These are phyloP conservation scores for Silene conica DNA, from an alignment of 148 eudicot species.

Conservation along the genomic window DNA sequence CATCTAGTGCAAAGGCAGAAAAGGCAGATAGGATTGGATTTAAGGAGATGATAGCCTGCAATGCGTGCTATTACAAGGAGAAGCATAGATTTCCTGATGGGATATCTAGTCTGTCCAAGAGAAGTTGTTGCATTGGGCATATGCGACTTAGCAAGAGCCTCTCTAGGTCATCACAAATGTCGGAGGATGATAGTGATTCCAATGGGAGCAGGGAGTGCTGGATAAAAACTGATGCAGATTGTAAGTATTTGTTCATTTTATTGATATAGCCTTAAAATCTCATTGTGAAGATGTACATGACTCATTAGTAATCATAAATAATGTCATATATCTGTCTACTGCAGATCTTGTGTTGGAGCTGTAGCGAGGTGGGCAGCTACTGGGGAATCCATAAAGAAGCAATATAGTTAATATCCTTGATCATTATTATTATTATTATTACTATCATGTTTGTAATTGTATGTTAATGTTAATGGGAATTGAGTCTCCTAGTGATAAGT, in stretches of 20 bases:
- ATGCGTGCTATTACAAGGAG: conserved; percentile 27
- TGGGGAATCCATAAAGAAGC: conserved; percentile 17
- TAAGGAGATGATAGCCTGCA: conserved; percentile 29
- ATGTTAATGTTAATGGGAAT: no score
- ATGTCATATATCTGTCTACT: conserved; percentile 7
- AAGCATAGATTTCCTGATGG: conserved; percentile 31
- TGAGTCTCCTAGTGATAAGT: no score
- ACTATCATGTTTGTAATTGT: neutral
- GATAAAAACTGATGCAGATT: conserved; percentile 75
- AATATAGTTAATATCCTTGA: neutral
- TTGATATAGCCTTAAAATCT: no score
- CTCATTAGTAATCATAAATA: no score
- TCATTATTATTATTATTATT: no score
- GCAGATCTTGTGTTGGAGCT: conserved; percentile 87
- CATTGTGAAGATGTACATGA: no score
- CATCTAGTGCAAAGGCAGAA: conserved; percentile 31
- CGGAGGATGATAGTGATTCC: conserved; percentile 30
- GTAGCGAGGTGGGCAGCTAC: conserved; percentile 26
- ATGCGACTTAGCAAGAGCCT: conserved; percentile 31
- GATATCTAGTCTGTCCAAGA: conserved; percentile 30
- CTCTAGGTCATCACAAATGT: conserved; percentile 27
- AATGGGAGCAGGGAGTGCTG: conserved; percentile 55
- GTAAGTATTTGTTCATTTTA: conserved; percentile 41
- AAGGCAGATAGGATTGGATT: conserved; percentile 30
- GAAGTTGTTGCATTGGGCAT: conserved; percentile 28